These are phyloP conservation scores for Lipomyces yamanashiensis DNA, from an alignment of 805 yeast species.

Conservation along the genomic window DNA sequence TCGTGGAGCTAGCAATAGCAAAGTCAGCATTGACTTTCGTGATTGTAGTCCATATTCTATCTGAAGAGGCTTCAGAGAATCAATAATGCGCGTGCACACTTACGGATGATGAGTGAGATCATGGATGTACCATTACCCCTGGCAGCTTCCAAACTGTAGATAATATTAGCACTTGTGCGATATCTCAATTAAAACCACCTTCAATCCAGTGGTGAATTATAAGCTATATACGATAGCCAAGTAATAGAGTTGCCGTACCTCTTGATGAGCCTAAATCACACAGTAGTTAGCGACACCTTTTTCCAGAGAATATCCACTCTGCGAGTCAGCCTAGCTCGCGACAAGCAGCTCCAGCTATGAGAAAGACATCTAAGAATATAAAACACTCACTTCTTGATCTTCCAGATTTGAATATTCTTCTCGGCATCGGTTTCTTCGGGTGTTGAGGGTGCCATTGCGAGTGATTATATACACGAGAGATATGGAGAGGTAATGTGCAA, in stretches of 20 bases:
- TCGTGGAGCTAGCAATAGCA: constrained; percentile 61
- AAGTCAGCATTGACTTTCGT: constrained; percentile 43
- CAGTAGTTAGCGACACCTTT: neutral
- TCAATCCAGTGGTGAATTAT: neutral
- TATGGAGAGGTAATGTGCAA: neutral
- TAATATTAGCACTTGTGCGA: neutral
- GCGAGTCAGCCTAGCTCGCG: neutral
- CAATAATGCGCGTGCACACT: neutral
- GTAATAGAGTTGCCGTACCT: constrained; percentile 22
- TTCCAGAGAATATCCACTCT: neutral
- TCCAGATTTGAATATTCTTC: constrained; percentile 98
- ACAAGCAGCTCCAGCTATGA: neutral
- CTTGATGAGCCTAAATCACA: constrained; percentile 41
- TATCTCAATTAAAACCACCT: neutral
- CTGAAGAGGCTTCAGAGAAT: neutral
- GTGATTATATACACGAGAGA: neutral
- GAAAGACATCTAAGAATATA: neutral
- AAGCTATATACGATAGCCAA: neutral
- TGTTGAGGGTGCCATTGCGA: constrained; percentile 46
- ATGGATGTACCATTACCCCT: constrained; percentile 99
- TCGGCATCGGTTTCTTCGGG: constrained; percentile 73
- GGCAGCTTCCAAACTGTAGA: constrained; percentile 76
- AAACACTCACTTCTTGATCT: constrained; percentile 72
- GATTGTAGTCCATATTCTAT: neutral
- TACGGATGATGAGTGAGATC: constrained; percentile 83